A percentile compares a stretch with the other conserved stretches of the same genome.
phyloP scores from a whole-genome alignment of 805 yeast genomes.

The Ogataea methylovora region DNA sequence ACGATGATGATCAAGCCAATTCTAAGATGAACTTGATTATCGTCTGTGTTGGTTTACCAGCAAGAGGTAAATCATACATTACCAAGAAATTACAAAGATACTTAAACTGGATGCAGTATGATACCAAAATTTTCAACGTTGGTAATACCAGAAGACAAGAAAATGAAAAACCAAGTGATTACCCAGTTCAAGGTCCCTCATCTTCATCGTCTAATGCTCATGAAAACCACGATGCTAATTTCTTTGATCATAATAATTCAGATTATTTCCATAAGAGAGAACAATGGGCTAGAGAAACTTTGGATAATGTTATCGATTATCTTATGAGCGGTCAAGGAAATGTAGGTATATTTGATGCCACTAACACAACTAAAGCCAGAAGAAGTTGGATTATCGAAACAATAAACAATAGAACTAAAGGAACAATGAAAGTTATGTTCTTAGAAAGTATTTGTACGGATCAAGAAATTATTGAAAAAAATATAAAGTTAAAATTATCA shows the following conservation, averaged over 20 bases:
- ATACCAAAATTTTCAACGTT: slow-evolving; percentile 63
- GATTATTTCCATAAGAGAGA: slow-evolving; percentile 39
- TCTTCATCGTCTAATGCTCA: background rate
- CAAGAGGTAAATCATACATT: slow-evolving; percentile 68
- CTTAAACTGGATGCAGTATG: slow-evolving; percentile 53
- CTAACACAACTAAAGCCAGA: slow-evolving; percentile 39
- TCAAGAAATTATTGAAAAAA: slow-evolving; percentile 68
- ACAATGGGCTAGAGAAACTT: slow-evolving; percentile 43
- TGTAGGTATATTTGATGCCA: slow-evolving; percentile 55
- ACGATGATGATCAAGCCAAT: slow-evolving; percentile 5
- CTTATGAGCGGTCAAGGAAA: slow-evolving; percentile 35
- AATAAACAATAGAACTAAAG: slow-evolving; percentile 25
- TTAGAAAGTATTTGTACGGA: slow-evolving; percentile 83
- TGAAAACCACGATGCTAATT: slow-evolving; percentile 29
- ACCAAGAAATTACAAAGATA: slow-evolving; percentile 57
- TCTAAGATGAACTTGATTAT: slow-evolving; percentile 45
- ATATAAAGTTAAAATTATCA: slow-evolving; percentile 73
- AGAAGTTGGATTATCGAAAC: slow-evolving; percentile 32
- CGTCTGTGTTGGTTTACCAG: slow-evolving; percentile 71
- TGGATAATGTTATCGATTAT: slow-evolving; percentile 37
- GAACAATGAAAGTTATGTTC: slow-evolving; percentile 31
- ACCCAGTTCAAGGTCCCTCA: slow-evolving; percentile 28
- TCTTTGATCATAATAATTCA: slow-evolving; percentile 36
- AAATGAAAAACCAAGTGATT: slow-evolving; percentile 32
- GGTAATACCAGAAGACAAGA: slow-evolving; percentile 63